Evolutionary conservation across 2,329 filamentous ascomycete genomes (phyloP).

Genomic region (Trichophyton benhamiae): DNA sequence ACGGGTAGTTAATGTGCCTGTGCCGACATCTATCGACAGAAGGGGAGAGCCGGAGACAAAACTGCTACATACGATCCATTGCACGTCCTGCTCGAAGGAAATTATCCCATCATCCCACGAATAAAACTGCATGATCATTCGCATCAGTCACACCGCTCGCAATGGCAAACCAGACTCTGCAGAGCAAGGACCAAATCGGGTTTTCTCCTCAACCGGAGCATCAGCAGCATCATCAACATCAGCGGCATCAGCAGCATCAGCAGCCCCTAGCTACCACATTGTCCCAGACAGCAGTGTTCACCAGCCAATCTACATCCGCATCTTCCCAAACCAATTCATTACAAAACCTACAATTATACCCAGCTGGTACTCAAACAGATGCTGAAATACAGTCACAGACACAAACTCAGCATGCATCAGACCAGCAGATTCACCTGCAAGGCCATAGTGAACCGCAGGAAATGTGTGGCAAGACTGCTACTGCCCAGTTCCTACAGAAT

Average conservation of each 20-base stretch:
- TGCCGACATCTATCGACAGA: no score
- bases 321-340: background rate
- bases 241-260: background rate
- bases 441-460: background rate
- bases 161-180: background rate
- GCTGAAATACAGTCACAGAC: background rate
- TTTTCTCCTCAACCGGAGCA: background rate
- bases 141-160: background rate
- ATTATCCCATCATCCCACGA: no score
- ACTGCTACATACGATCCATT: no score
- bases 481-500: constrained; percentile 58
- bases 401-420: background rate
- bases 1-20: no score
- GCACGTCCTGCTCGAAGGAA: no score
- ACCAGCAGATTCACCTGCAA: background rate
- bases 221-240: background rate
- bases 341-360: background rate
- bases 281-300: background rate
- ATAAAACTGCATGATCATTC: no score
- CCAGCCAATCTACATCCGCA: background rate
- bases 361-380: background rate
- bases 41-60: no score
- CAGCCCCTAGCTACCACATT: background rate
- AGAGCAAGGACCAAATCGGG: background rate
- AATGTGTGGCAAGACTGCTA: constrained; percentile 21